phyloP scores from a whole-genome alignment of 345 rosid species.

The Populus davidiana region DNA sequence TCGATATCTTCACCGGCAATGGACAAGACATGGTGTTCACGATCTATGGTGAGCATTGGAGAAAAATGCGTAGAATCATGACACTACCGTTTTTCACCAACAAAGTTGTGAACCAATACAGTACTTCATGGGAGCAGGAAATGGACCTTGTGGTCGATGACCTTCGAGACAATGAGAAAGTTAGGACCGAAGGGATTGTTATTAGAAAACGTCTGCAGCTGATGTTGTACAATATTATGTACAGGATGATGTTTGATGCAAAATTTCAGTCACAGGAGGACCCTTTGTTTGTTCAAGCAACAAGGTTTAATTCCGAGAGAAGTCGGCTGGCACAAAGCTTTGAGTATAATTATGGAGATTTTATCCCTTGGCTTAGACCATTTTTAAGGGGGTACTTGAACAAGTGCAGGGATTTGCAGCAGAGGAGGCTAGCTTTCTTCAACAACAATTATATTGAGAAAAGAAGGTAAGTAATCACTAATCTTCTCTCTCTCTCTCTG shows the following conservation, averaged over 20 bases:
- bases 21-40: constrained; percentile 79
- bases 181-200: constrained; percentile 36
- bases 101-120: constrained; percentile 51
- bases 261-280: constrained; percentile 45
- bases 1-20: constrained; percentile 58
- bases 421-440: constrained; percentile 52
- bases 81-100: constrained; percentile 62
- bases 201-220: constrained; percentile 50
- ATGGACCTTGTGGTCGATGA: constrained; percentile 52
- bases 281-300: constrained; percentile 52
- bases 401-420: constrained; percentile 57
- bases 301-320: constrained; percentile 53
- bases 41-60: constrained; percentile 59
- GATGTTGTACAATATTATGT: constrained; percentile 66
- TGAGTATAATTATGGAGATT: constrained; percentile 65
- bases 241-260: constrained; percentile 62
- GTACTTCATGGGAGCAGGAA: constrained; percentile 57
- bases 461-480: constrained; percentile 34
- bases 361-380: constrained; percentile 57
- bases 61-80: constrained; percentile 67
- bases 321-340: constrained; percentile 61
- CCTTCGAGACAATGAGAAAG: constrained; percentile 26
- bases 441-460: constrained; percentile 42
- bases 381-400: constrained; percentile 61
- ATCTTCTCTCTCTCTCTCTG: background rate